Percentiles rank a stretch among this genome's conserved stretches.
Conservation (phyloP, 2,329 filamentous ascomycete genomes). For the Tolypocladium sp. region DNA sequence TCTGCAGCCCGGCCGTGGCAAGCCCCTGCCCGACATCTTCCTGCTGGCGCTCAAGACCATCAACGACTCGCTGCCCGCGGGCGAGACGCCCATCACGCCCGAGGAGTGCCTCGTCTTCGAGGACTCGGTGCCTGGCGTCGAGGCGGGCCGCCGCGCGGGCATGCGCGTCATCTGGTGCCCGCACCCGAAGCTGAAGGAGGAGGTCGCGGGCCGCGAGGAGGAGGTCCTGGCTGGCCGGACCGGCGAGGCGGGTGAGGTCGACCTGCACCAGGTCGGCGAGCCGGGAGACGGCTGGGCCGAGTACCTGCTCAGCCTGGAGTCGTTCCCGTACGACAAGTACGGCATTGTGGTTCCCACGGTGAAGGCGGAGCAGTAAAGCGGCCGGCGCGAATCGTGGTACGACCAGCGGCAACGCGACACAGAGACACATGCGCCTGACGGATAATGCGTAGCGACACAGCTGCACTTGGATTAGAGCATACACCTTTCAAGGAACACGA, state of each 20-base stretch:
- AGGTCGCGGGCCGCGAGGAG: conserved; percentile 67
- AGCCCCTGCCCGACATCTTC: conserved; percentile 93
- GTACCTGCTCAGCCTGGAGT: conserved; percentile 38
- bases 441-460: neutral
- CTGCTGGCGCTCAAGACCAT: conserved; percentile 75
- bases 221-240: conserved; percentile 78
- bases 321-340: conserved; percentile 51
- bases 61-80: conserved; percentile 60
- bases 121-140: conserved; percentile 87
- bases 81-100: conserved; percentile 58
- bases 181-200: conserved; percentile 66
- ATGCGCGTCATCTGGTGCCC: conserved; percentile 95
- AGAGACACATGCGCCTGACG: neutral
- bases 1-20: conserved; percentile 72
- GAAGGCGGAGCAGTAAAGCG: neutral
- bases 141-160: conserved; percentile 79
- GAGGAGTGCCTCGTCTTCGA: conserved; percentile 95
- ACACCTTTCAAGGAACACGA: neutral
- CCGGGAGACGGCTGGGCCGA: conserved; percentile 53
- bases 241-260: conserved; percentile 52
- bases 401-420: neutral
- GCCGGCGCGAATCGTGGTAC: neutral
- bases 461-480: neutral
- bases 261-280: conserved; percentile 47
- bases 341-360: conserved; percentile 39